phyloP scores from a whole-genome alignment of 2,329 filamentous ascomycete genomes.

The Pseudovirgaria hyperparasitica region DNA sequence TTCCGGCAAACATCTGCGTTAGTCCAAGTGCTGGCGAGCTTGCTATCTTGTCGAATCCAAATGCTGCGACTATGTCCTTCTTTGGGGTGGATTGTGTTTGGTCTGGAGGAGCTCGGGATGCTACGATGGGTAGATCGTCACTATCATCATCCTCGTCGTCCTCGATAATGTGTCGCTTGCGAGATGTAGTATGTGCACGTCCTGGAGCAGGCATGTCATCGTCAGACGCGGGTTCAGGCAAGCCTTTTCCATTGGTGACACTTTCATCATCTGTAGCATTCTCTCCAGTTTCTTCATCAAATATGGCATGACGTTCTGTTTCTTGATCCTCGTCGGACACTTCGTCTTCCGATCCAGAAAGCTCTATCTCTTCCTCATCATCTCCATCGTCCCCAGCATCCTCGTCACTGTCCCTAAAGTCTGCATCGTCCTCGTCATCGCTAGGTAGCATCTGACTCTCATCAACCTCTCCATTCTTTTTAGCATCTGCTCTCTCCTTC shows the following conservation, averaged over 20 bases:
- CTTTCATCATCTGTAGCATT: slow-evolving; percentile 14
- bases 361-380: slow-evolving; percentile 21
- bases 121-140: slow-evolving; percentile 6
- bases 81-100: slow-evolving; percentile 10
- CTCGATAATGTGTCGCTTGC: slow-evolving; percentile 41
- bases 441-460: slow-evolving; percentile 32
- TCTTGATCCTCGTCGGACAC: slow-evolving; percentile 18
- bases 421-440: slow-evolving; percentile 45
- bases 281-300: slow-evolving; percentile 31
- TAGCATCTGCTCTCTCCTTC: slow-evolving; percentile 61
- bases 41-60: slow-evolving; percentile 23
- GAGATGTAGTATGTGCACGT: slow-evolving; percentile 39
- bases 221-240: slow-evolving; percentile 24
- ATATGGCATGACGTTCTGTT: slow-evolving; percentile 16
- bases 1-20: slow-evolving; percentile 84
- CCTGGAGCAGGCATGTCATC: slow-evolving; percentile 33
- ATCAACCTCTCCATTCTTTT: slow-evolving; percentile 41
- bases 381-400: slow-evolving; percentile 32
- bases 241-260: slow-evolving; percentile 11
- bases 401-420: slow-evolving; percentile 32
- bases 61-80: slow-evolving; percentile 22
- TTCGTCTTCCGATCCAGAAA: slow-evolving; percentile 32
- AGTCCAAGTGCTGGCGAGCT: slow-evolving; percentile 47
- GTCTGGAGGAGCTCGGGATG: neutral
- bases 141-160: slow-evolving; percentile 45